Evolutionary conservation across 306 rosid genomes (phyloP), one percentile per base, ranked within the genome.

Genomic region (Echinosophora koreensis): DNA sequence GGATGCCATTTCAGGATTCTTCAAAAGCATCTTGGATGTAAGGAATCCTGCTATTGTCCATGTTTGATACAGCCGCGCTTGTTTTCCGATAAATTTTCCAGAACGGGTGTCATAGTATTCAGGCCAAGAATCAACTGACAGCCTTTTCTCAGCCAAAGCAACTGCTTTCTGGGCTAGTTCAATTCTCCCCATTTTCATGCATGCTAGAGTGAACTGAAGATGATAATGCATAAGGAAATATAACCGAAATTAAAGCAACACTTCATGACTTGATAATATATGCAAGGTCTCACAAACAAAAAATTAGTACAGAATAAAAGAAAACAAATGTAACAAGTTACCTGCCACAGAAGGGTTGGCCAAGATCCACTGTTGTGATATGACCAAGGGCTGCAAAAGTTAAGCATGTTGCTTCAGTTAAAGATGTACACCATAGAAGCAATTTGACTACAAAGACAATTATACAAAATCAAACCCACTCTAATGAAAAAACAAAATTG

Each of bases 331-430:
- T 8, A 41, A 41, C 47, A 8, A 8, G 12, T 84, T 72, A 93
- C 98, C 97, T 91, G 98, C 98, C 98, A 93, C 28, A 93, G 61
- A 50, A 93, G 96, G 32, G 93, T 87, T 63, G 98, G 98, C 97
- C 98, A 93, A 44, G 97, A 91, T 67, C 98, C 97, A 4, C 95
- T 93, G 22, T 93, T 93, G 56, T 93, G 98, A 86, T 91, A 93
- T 57, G 98, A 93, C 98, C 97, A 93, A 8, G 98, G 91, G 61
- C 98, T 93, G 88, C 81, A 80, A 83, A 71, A 70, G 73, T 85
- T 61, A 75, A 74, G 52, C 57, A 64, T 64, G 55, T 27, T 41
- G 62, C 46, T 61, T 78, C 62, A 7, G 76, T 62, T 62, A 73
- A 73, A 69, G 75, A 71, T 34, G 34, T 41, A 73, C 6, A 46